These are phyloP conservation scores for Canariomyces notabilis DNA, from an alignment of 2,329 filamentous ascomycete species.

Conservation along the genomic window DNA sequence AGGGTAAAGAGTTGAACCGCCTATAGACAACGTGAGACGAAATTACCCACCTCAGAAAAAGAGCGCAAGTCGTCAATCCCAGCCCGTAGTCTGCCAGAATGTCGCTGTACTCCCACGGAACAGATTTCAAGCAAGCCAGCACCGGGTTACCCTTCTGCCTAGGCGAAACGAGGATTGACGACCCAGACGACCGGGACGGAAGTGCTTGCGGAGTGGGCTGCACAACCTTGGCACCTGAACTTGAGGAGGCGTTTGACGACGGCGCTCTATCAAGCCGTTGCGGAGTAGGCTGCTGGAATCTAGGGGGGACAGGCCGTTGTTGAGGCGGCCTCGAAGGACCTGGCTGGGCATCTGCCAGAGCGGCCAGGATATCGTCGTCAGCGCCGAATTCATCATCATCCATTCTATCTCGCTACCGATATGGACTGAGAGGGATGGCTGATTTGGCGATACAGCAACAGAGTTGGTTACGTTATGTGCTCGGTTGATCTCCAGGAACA, in stretches of 20 bases:
- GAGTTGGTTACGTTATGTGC: neutral
- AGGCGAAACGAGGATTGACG: constrained; percentile 82
- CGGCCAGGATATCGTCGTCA: constrained; percentile 52
- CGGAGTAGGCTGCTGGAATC: constrained; percentile 45
- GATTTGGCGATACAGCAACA: neutral
- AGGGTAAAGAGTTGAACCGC: too few species aligned
- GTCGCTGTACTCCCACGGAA: constrained; percentile 95
- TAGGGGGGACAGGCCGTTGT: constrained; percentile 35
- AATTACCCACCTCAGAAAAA: constrained; percentile 64
- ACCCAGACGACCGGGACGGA: constrained; percentile 58
- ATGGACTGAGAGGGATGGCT: neutral
- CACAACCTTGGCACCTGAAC: constrained; percentile 54
- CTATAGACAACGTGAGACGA: too few species aligned
- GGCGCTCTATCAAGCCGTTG: constrained; percentile 52
- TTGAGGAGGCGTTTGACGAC: constrained; percentile 32
- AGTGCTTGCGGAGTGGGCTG: constrained; percentile 89
- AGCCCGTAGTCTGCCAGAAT: constrained; percentile 93
- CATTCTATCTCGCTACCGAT: constrained; percentile 25
- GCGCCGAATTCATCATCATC: constrained; percentile 54
- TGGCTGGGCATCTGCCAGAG: constrained; percentile 47
- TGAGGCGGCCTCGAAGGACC: constrained; percentile 18
- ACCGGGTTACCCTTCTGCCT: constrained; percentile 95
- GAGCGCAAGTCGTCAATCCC: constrained; percentile 78
- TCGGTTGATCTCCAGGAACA: too few species aligned
- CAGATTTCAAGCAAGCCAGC: constrained; percentile 70